A percentile compares a stretch with the other conserved stretches of the same genome.
phyloP scores from a whole-genome alignment of 805 yeast species.

The Yamadazyma ubonensis region DNA sequence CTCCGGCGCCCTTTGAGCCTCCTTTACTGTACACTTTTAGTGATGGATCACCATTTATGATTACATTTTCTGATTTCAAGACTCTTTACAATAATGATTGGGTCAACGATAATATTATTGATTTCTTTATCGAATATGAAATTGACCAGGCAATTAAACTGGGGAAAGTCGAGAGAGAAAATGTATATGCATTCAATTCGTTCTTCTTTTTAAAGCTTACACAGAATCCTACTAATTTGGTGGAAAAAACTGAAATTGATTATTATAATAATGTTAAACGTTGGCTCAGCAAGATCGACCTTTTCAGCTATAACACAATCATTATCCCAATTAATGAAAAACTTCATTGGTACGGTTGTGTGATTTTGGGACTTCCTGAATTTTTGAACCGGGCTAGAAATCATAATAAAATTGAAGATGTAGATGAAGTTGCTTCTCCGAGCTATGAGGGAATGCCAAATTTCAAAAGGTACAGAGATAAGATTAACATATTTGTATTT shows the following conservation, averaged over 20 bases:
- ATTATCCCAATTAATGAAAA: slow-evolving; percentile 80
- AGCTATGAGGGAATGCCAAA: background rate
- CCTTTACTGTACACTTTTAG: slow-evolving; percentile 51
- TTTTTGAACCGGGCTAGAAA: slow-evolving; percentile 16
- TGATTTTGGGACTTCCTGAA: slow-evolving; percentile 56
- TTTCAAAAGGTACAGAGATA: slow-evolving; percentile 15
- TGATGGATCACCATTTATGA: slow-evolving; percentile 53
- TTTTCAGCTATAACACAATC: slow-evolving; percentile 53
- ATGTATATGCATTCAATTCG: slow-evolving; percentile 68
- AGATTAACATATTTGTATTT: slow-evolving; percentile 51
- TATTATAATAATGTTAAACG: slow-evolving; percentile 65
- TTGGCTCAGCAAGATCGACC: slow-evolving; percentile 75
- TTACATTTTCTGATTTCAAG: slow-evolving; percentile 70
- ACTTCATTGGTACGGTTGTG: slow-evolving; percentile 85
- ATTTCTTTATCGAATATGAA: slow-evolving; percentile 71
- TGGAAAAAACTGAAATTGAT: slow-evolving; percentile 13
- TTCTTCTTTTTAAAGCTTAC: slow-evolving; percentile 74
- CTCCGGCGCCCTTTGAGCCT: slow-evolving; percentile 43
- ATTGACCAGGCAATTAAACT: slow-evolving; percentile 37
- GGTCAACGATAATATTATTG: slow-evolving; percentile 87
- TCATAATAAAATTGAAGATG: slow-evolving; percentile 1
- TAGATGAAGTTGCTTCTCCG: slow-evolving; percentile 12
- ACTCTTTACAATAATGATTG: slow-evolving; percentile 80
- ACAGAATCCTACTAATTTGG: slow-evolving; percentile 18
- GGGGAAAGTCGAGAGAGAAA: slow-evolving; percentile 24